These are phyloP conservation scores for Raffaelea ambrosiae DNA, from an alignment of 2,329 filamentous ascomycete genomes.

Conservation along the genomic window DNA sequence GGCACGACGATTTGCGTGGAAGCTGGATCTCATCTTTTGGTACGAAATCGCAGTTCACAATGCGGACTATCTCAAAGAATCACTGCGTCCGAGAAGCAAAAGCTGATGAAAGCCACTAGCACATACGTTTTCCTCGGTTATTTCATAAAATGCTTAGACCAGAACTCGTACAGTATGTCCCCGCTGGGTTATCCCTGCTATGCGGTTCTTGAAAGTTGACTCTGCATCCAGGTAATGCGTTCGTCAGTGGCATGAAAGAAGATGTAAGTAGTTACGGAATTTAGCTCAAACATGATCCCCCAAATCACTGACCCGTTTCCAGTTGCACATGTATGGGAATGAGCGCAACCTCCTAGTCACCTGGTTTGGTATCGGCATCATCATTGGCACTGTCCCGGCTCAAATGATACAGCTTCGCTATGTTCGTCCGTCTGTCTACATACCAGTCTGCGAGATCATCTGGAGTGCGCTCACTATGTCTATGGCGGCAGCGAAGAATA, in stretches of 20 bases:
- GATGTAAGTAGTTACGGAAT: neutral
- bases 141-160: slow-evolving; percentile 12
- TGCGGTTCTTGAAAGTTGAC: neutral
- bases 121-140: slow-evolving; percentile 2
- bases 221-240: slow-evolving; percentile 1
- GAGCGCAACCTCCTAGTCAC: slow-evolving; percentile 1
- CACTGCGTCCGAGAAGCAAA: neutral
- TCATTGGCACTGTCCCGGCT: slow-evolving; percentile 1
- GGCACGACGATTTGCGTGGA: slow-evolving; percentile 1
- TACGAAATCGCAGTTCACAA: neutral
- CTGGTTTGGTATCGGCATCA: slow-evolving; percentile 32
- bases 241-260: slow-evolving; percentile 4
- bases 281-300: no score
- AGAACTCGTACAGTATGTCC: slow-evolving; percentile 17
- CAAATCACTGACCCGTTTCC: neutral
- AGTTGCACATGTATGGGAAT: slow-evolving; percentile 1
- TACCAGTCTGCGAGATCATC: slow-evolving; percentile 16
- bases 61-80: no score
- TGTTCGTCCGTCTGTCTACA: slow-evolving; percentile 19
- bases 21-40: neutral
- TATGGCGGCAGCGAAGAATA: slow-evolving; percentile 5
- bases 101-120: neutral
- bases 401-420: slow-evolving; percentile 9
- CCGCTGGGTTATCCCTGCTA: no score
- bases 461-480: slow-evolving; percentile 6